Base-by-base conservation (phyloP, 2,329 filamentous ascomycete species). In the Diaporthe batatas region DNA sequence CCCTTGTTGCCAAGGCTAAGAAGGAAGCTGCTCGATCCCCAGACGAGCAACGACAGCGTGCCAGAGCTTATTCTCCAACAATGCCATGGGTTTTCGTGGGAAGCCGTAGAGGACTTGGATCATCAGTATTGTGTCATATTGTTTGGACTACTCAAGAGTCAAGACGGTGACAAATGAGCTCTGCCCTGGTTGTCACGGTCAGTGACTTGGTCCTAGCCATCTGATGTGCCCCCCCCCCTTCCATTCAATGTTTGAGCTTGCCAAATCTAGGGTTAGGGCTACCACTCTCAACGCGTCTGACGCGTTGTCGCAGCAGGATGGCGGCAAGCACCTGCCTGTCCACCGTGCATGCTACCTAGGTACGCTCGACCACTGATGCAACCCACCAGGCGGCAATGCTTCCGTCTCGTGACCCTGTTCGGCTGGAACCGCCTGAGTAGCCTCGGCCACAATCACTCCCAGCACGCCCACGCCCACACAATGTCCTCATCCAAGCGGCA, bases 401-500 rank as follows among this genome's bases (percentile, higher is more conserved):
- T 44, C 32, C 12, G 16, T 14, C 32, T 51, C 44, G 34, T 62
- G 18, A 65, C 36, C 32, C 32, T 51, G 39, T 12, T 36, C 47
- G n/a, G 44, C 29, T 36, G 62, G 44, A 65, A 23, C 21, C 29
- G 25, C 21, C 32, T 3, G 44, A 51, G 29, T 51, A 47, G 44
- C 42, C 6, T 65, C 29, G 29, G 12, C 29, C 44, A 25, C 7
- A 3, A 25, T 7, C 62, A 14, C 12, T 11, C 10, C 44, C 12
- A 14, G 18, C 12, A n/a, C n/a, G n/a, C n/a, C n/a, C 21, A 51
- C 62, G 44, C n/a, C 44, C 25, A 44, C 68, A 71, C 11, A 67
- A 73, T 72, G 72, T 67, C 72, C 53, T 49, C 72, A 3, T 47
- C 72, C 29, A 80, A 80, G 57, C 78, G 79, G 11, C 65, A 51